Evolutionary conservation across 202 grass and related monocot species (phyloP), one percentile per base, ranked within the genome.

Genomic region (Zizania palustris): DNA sequence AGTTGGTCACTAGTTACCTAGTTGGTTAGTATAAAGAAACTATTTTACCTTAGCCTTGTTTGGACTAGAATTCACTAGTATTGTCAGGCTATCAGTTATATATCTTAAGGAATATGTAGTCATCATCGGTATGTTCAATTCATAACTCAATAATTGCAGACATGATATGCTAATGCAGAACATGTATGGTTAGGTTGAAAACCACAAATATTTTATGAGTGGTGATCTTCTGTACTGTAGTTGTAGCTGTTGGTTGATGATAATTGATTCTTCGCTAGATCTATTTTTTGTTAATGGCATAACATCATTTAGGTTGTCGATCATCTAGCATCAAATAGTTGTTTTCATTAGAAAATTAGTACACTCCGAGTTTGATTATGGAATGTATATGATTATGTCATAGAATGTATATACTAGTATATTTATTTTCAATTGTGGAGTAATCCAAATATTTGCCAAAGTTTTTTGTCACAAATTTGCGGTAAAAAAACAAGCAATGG

Each of bases 271-370:
- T 85, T 95, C 1, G 81, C 86, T 19, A 89, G 92, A 71, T 94
- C 92, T 72, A 88, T 91, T 65, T 83, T 95, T 14, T 91, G 82
- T 6, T 93, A 67, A 84, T 71, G 46, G 63, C 46, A 5, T 60
- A 43, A n/a, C 53, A 42, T 83, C 35, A 42, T 75, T 76, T 9
- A 35, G 34, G 42, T 67, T 36, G 54, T 59, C n/a, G 38, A 39
- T 41, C 53, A 48, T 28, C 34, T 60, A 75, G 41, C n/a, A n/a
- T n/a, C n/a, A n/a, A n/a, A n/a, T n/a, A n/a, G n/a, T n/a, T n/a
- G n/a, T n/a, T n/a, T n/a, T n/a, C n/a, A n/a, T n/a, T n/a, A n/a
- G n/a, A n/a, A n/a, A n/a, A n/a, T n/a, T n/a, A n/a, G n/a, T n/a
- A n/a, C n/a, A n/a, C n/a, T n/a, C n/a, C n/a, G n/a, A n/a, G n/a